Conservation (phyloP, 371 early-diverging fungal species). For the Saksenaea oblongispora region DNA sequence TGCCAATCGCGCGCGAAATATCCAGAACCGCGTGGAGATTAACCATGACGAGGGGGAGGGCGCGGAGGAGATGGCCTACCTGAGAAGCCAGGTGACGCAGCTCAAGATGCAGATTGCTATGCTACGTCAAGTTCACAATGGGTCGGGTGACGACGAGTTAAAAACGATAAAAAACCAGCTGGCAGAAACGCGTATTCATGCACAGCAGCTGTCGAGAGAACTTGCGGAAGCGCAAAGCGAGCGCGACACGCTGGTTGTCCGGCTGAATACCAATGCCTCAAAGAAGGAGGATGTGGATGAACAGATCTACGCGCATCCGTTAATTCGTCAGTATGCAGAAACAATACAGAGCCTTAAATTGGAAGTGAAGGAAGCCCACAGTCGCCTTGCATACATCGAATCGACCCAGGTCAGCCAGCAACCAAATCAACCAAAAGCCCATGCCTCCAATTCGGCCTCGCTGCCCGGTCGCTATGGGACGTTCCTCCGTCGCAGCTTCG, state of each 20-base stretch:
- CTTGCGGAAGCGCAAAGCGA: conserved; percentile 44
- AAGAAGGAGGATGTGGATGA: conserved; percentile 11
- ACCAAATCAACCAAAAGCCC: conserved; percentile 1
- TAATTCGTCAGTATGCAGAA: conserved; percentile 44
- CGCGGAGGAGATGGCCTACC: conserved; percentile 49
- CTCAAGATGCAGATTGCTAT: conserved; percentile 56
- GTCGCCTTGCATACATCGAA: conserved; percentile 9
- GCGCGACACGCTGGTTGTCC: conserved; percentile 48
- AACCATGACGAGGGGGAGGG: conserved; percentile 9
- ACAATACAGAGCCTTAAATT: conserved; percentile 43
- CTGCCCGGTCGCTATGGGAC: conserved; percentile 6
- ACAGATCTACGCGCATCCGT: conserved; percentile 33
- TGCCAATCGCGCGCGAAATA: conserved; percentile 78
- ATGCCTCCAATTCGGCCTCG: neutral
- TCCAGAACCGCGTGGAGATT: conserved; percentile 63
- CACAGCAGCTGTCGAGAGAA: conserved; percentile 34
- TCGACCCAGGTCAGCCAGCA: neutral
- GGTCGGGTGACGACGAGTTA: conserved; percentile 33
- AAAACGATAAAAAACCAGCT: conserved; percentile 38
- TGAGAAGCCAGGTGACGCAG: conserved; percentile 59
- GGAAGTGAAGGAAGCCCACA: conserved; percentile 36
- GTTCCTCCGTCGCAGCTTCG: neutral
- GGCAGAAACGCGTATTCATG: conserved; percentile 35
- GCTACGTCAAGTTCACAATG: conserved; percentile 24
- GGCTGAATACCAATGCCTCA: conserved; percentile 3